These are phyloP conservation scores for Rhinocladiella similis DNA, from an alignment of 2,329 filamentous ascomycete genomes.

Conservation along the genomic window DNA sequence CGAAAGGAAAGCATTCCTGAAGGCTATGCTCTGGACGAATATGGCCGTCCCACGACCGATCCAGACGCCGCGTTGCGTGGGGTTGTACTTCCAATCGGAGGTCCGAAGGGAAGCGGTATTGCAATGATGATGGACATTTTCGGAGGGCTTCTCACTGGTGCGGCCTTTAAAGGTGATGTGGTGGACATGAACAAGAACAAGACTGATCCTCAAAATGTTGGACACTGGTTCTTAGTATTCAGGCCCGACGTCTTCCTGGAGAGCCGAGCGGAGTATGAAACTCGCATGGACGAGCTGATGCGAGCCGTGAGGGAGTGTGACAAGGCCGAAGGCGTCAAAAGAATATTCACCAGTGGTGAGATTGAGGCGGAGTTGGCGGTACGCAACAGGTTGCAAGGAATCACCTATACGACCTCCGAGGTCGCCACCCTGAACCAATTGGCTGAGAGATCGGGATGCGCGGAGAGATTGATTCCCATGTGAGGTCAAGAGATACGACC, in stretches of 20 bases:
- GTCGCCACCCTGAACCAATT: too few relatives aligned
- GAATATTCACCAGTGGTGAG: conserved; percentile 59
- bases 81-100: conserved; percentile 83
- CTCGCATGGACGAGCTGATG: conserved; percentile 58
- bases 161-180: conserved; percentile 75
- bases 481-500: too few relatives aligned
- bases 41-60: conserved; percentile 68
- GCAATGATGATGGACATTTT: conserved; percentile 89
- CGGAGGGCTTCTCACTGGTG: conserved; percentile 70
- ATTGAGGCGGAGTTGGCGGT: conserved; percentile 40
- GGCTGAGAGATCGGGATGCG: too few relatives aligned
- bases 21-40: conserved; percentile 71
- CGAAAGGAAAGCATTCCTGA: conserved; percentile 42
- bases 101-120: conserved; percentile 75
- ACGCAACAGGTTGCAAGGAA: neutral
- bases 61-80: conserved; percentile 69
- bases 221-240: conserved; percentile 70
- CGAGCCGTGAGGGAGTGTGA: conserved; percentile 52
- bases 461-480: too few relatives aligned
- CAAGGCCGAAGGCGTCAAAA: conserved; percentile 55
- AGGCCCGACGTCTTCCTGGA: conserved; percentile 72
- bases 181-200: conserved; percentile 70
- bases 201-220: conserved; percentile 66
- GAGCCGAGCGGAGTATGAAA: conserved; percentile 66
- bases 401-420: neutral